Evolutionary conservation across 768 basidiomycete species (phyloP).

Genomic region (Suillus discolor): DNA sequence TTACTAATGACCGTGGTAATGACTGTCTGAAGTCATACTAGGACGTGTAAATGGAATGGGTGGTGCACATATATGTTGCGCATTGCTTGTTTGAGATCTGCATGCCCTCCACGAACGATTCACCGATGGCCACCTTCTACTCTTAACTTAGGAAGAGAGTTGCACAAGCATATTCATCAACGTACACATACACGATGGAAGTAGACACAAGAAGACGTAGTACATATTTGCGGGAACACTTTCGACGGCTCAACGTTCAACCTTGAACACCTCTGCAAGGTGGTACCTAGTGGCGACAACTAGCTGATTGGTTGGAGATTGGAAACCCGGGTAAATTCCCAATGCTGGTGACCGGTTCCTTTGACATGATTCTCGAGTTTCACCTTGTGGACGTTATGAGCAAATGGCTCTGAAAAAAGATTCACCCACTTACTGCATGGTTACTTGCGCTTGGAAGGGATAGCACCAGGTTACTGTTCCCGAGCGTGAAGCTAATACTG

Average conservation of each 20-base stretch:
- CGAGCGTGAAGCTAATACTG: neutral
- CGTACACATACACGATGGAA: neutral
- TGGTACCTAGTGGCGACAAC: neutral
- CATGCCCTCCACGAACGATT: neutral
- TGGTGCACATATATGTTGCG: too few relatives aligned
- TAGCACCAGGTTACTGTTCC: neutral
- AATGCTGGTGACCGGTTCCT: neutral
- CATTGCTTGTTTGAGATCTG: too few relatives aligned
- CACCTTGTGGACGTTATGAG: neutral
- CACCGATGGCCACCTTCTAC: too few relatives aligned
- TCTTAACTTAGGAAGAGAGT: too few relatives aligned
- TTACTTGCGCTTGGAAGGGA: neutral
- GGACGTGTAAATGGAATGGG: too few relatives aligned
- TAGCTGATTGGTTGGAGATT: neutral
- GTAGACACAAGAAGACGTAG: too few relatives aligned
- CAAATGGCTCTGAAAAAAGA: neutral
- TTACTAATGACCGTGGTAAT: too few relatives aligned
- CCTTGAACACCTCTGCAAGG: neutral
- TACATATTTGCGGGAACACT: neutral
- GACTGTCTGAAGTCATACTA: too few relatives aligned
- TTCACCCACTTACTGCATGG: neutral
- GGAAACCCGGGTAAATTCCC: neutral
- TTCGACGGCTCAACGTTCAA: neutral
- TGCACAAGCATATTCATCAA: neutral
- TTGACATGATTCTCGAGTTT: neutral